Conservation (phyloP, 2,329 filamentous ascomycete species). For the Colletotrichum sansevieriae region DNA sequence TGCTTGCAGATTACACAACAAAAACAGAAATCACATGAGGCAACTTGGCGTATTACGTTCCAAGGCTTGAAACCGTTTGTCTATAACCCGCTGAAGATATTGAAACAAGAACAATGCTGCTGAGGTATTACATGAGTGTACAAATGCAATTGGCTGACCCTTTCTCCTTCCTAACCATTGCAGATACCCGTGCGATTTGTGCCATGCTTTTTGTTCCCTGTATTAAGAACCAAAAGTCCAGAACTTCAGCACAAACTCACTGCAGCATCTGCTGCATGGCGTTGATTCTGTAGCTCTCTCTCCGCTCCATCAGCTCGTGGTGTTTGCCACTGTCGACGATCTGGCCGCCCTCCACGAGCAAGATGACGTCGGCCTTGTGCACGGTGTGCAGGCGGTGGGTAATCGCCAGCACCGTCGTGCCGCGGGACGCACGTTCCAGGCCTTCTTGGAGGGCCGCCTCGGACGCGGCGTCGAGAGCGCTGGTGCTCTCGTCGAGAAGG, state of each 20-base stretch:
- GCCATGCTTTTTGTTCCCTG: slow-evolving; percentile 1
- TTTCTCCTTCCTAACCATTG: background rate
- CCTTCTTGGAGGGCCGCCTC: slow-evolving; percentile 76
- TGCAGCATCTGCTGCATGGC: slow-evolving; percentile 51
- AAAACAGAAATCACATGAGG: background rate
- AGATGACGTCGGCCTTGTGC: slow-evolving; percentile 68
- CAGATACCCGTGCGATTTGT: slow-evolving; percentile 3
- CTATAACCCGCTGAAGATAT: slow-evolving; percentile 13
- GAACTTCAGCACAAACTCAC: background rate
- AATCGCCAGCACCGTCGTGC: slow-evolving; percentile 69
- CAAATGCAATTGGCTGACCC: background rate
- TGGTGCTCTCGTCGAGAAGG: slow-evolving; percentile 86
- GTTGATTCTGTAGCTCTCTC: slow-evolving; percentile 48
- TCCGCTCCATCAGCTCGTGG: slow-evolving; percentile 46
- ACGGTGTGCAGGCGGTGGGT: slow-evolving; percentile 71
- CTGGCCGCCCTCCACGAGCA: slow-evolving; percentile 62
- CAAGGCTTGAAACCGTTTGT: background rate
- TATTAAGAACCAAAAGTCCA: background rate
- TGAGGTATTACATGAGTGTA: slow-evolving; percentile 22
- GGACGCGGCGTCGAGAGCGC: slow-evolving; percentile 79
- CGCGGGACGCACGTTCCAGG: slow-evolving; percentile 68
- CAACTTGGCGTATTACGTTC: background rate
- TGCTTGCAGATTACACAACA: too few relatives aligned
- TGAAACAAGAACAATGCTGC: slow-evolving; percentile 22
- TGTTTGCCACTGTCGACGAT: slow-evolving; percentile 55